Conservation (phyloP, 2,329 filamentous ascomycete genomes). For the Ceratocystis harringtonii region DNA sequence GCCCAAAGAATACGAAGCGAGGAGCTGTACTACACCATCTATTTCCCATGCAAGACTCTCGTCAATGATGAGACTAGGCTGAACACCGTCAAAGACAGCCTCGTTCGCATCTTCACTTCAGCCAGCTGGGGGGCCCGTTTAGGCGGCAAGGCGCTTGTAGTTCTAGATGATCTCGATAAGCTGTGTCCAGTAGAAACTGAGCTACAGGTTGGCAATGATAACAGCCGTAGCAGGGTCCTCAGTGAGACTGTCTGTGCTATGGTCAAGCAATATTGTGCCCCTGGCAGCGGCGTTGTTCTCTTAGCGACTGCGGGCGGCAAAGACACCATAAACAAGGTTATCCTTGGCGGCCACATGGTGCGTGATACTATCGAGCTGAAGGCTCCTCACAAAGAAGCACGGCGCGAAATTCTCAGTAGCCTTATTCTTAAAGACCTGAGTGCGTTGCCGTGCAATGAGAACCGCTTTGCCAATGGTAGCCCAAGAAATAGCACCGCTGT, state of each 20-base stretch:
- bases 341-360: constrained; percentile 83
- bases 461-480: neutral
- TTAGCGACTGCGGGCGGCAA: constrained; percentile 87
- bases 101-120: constrained; percentile 70
- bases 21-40: constrained; percentile 65
- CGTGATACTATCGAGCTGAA: constrained; percentile 81
- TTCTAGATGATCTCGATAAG: constrained; percentile 86
- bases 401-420: constrained; percentile 68
- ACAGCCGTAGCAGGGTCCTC: constrained; percentile 79
- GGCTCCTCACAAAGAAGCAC: constrained; percentile 81
- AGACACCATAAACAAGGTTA: constrained; percentile 76
- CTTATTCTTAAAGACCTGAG: constrained; percentile 46
- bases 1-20: constrained; percentile 58
- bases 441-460: constrained; percentile 16
- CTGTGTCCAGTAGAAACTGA: constrained; percentile 90
- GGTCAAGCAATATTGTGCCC: constrained; percentile 68
- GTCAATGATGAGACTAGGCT: constrained; percentile 84
- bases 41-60: constrained; percentile 73
- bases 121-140: constrained; percentile 84
- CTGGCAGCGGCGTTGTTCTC: constrained; percentile 67
- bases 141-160: constrained; percentile 67
- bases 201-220: constrained; percentile 83
- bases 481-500: constrained; percentile 38
- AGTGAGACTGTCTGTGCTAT: constrained; percentile 77
- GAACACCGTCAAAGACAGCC: constrained; percentile 76